phyloP scores from a whole-genome alignment of 345 rosid genomes.

The Rubroshorea leprosula region DNA sequence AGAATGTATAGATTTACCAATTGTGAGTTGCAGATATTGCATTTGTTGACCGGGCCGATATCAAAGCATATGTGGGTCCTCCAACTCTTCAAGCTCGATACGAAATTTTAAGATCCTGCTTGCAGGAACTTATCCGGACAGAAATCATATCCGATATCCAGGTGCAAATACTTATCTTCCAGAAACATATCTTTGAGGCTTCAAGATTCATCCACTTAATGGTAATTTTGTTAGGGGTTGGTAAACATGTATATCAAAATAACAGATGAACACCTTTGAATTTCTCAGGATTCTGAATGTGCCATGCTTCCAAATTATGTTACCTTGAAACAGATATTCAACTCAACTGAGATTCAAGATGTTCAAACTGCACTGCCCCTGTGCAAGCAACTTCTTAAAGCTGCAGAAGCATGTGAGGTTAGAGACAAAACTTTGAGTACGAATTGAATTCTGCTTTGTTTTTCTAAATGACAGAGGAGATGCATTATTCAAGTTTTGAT shows the following conservation, averaged over 20 bases:
- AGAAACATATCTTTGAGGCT: conserved; percentile 9
- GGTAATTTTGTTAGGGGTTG: background rate
- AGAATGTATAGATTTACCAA: background rate
- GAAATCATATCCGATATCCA: conserved; percentile 61
- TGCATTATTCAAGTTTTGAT: background rate
- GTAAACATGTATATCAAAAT: background rate
- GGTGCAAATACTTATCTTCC: conserved; percentile 30
- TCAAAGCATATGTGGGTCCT: conserved; percentile 97
- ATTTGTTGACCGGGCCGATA: conserved; percentile 93
- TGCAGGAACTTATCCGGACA: conserved; percentile 68
- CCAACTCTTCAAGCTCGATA: conserved; percentile 93
- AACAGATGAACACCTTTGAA: background rate
- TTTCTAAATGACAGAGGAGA: background rate
- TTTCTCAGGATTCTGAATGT: conserved; percentile 46
- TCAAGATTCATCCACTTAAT: conserved; percentile 1
- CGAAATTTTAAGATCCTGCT: conserved; percentile 79
- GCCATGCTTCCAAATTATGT: conserved; percentile 53
- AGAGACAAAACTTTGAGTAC: conserved; percentile 14
- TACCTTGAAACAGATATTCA: conserved; percentile 49
- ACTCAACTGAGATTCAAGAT: conserved; percentile 36
- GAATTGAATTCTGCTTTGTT: background rate
- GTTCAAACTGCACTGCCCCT: conserved; percentile 28
- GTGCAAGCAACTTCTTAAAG: conserved; percentile 60
- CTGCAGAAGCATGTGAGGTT: conserved; percentile 87
- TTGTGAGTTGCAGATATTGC: conserved; percentile 71